Percentiles rank a stretch among this genome's conserved stretches.
These are phyloP conservation scores for Amauroascus niger DNA, from an alignment of 2,329 filamentous ascomycete genomes.

Conservation along the genomic window DNA sequence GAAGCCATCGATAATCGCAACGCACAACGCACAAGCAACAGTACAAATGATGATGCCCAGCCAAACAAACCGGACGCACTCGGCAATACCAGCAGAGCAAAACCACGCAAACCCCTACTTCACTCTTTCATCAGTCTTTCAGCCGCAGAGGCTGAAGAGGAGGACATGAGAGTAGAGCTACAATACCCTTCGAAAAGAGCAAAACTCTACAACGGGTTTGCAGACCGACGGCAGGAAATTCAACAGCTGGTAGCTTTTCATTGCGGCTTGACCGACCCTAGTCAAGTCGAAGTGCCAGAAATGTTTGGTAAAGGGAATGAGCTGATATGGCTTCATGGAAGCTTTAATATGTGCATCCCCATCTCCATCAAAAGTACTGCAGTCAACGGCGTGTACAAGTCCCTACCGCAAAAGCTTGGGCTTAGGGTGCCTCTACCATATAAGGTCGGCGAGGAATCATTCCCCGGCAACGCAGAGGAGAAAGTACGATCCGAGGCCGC, in stretches of 20 bases:
- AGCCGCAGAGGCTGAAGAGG: constrained; percentile 4
- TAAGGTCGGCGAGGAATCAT: constrained; percentile 9
- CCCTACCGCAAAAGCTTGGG: too few relatives aligned
- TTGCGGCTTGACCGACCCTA: constrained; percentile 7
- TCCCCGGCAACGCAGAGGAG: constrained; percentile 13
- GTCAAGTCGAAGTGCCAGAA: background rate
- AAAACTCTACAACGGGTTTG: constrained; percentile 9
- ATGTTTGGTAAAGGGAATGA: too few relatives aligned
- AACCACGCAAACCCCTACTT: background rate
- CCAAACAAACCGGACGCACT: too few relatives aligned
- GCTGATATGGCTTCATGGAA: too few relatives aligned
- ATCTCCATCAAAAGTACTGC: too few relatives aligned
- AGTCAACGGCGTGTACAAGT: too few relatives aligned
- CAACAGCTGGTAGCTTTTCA: constrained; percentile 14
- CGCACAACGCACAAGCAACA: background rate
- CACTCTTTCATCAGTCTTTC: constrained; percentile 11
- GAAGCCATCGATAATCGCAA: background rate
- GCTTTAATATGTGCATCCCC: too few relatives aligned
- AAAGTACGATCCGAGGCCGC: constrained; percentile 18
- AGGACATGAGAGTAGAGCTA: constrained; percentile 14
- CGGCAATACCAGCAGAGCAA: too few relatives aligned
- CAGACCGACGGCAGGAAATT: constrained; percentile 9
- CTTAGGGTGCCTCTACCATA: constrained; percentile 15
- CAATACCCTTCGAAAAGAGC: constrained; percentile 7
- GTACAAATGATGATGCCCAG: background rate